phyloP scores from a whole-genome alignment of 768 basidiomycete species.

The Astraeus odoratus region DNA sequence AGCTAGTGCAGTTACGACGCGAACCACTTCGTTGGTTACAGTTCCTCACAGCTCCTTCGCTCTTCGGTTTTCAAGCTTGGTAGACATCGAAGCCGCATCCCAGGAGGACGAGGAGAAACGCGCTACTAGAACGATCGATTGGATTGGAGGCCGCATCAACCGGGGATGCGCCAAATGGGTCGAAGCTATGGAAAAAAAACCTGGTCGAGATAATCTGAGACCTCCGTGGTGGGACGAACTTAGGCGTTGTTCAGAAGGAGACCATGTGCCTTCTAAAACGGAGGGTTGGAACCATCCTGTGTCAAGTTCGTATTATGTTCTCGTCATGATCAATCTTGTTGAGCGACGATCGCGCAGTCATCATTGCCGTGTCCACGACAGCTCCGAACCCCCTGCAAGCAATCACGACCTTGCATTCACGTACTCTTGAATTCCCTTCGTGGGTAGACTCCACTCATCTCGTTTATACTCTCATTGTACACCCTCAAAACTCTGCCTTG shows the following conservation, averaged over 20 bases:
- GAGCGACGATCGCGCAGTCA: conserved; percentile 43
- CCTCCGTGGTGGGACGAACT: conserved; percentile 91
- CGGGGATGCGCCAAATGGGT: conserved; percentile 65
- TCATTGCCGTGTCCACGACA: conserved; percentile 76
- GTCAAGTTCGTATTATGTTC: conserved; percentile 46
- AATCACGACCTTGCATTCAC: conserved; percentile 66
- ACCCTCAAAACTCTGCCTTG: conserved; percentile 60
- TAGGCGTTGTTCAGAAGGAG: conserved; percentile 67
- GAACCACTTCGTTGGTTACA: conserved; percentile 65
- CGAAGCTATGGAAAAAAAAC: conserved; percentile 48
- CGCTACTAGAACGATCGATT: conserved; percentile 76
- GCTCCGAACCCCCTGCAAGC: conserved; percentile 77
- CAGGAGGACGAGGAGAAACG: conserved; percentile 75
- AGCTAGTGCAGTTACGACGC: conserved; percentile 57
- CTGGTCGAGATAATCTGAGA: conserved; percentile 33
- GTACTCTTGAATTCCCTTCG: conserved; percentile 58
- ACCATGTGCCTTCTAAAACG: conserved; percentile 58
- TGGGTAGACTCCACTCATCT: conserved; percentile 76
- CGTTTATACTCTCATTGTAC: conserved; percentile 71
- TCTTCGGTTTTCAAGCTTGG: conserved; percentile 71
- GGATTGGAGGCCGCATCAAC: conserved; percentile 70
- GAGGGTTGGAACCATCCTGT: conserved; percentile 89
- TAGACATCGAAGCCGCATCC: conserved; percentile 65
- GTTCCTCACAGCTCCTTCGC: conserved; percentile 68
- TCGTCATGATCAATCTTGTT: conserved; percentile 5